Base-by-base conservation (phyloP, 2,329 filamentous ascomycete species). In the Aureobasidium leucospermi region DNA sequence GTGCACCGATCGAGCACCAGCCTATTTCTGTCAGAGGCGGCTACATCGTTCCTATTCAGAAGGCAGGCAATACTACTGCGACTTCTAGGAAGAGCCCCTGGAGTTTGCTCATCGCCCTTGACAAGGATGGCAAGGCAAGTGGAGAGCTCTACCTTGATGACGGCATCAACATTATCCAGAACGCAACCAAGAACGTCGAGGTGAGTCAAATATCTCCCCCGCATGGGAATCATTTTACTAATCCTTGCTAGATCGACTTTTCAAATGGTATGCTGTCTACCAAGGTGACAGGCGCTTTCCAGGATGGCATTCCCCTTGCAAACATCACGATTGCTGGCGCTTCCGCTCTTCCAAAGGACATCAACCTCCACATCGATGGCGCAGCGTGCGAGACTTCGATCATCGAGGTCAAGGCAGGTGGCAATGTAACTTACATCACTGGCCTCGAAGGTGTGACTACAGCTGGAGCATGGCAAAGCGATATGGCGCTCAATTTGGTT, bases 111-210 rank as follows among this genome's bases (percentile, higher is more conserved):
- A 56, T 69, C 1, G 67, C 66, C 6, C 63, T 67, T 13, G 65
- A 67, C 29, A 60, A 63, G 58, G 52, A 66, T 32, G 65, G 63
- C 1, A 41, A 58, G 31, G 66, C 65, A 0, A 52, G 57, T 9
- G 65, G 65, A 8, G 59, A 62, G 23, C 48, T 69, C 34, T 69
- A 65, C 38, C 61, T 69, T 2, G 67, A 69, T 47, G 66, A 69
- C 36, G 67, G 67, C 6, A 62, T 65, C n/a, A 63, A 56, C 41
- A 56, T 68, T 1, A 60, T 61, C 11, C 67, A 63, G 49, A 64
- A 63, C n/a, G 63, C 63, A 4, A 68, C 67, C 4, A 68, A 66
- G 62, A 63, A 63, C 42, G 51, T 68, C 15, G 41, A 58, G 34
- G 63, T 63, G 46, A 51, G 62, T 59, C 11, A 1, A 41, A 6